Conservation (phyloP, 495 filamentous ascomycete species). For the Xylaria curta region DNA sequence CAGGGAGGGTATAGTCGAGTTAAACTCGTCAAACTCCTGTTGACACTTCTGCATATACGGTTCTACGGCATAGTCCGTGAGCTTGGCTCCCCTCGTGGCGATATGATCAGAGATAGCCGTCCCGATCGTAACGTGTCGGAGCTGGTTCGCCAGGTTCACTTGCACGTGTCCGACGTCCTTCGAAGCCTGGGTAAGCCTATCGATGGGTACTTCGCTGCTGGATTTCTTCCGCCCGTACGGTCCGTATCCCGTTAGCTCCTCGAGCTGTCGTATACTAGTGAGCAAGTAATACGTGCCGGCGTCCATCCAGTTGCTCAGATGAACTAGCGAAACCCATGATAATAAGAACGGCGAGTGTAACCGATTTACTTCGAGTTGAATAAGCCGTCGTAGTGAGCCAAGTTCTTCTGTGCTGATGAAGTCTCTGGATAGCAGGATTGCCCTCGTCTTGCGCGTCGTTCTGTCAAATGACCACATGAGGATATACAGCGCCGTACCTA, state of each 20-base stretch:
- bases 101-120: slow-evolving; percentile 1
- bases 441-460: slow-evolving; percentile 23
- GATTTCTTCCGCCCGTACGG: slow-evolving; percentile 11
- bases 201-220: slow-evolving; percentile 8
- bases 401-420: slow-evolving; percentile 25
- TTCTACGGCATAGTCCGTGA: background rate
- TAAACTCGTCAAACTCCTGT: slow-evolving; percentile 20
- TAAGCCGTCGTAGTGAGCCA: slow-evolving; percentile 30
- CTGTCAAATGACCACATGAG: slow-evolving; percentile 37
- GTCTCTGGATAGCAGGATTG: slow-evolving; percentile 30
- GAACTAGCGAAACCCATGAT: slow-evolving; percentile 28
- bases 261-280: slow-evolving; percentile 31
- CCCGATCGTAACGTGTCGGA: slow-evolving; percentile 15
- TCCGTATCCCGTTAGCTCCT: slow-evolving; percentile 22
- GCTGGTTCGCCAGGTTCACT: slow-evolving; percentile 17
- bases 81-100: background rate
- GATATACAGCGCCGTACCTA: slow-evolving; percentile 36
- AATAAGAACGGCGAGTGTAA: slow-evolving; percentile 32
- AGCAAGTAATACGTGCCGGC: slow-evolving; percentile 31
- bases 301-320: slow-evolving; percentile 25
- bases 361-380: slow-evolving; percentile 15
- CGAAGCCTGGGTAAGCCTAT: slow-evolving; percentile 5
- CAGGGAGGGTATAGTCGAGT: slow-evolving; percentile 28
- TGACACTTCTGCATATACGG: slow-evolving; percentile 12
- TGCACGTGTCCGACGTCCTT: slow-evolving; percentile 14